Conservation (phyloP, 2,329 filamentous ascomycete genomes). For the Metarhizium sp. region DNA sequence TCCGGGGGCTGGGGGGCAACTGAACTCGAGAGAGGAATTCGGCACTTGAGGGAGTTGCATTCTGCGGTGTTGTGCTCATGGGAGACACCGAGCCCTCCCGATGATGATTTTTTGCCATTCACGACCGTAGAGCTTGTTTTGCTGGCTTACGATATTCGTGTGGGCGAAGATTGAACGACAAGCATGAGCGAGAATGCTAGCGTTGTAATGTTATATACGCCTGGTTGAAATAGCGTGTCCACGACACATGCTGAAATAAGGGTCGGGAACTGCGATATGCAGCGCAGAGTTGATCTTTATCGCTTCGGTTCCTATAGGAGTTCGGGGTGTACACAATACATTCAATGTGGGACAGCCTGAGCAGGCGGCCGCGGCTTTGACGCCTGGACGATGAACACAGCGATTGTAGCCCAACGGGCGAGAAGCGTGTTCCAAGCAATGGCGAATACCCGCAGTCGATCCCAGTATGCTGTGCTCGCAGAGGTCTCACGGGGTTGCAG, state of each 20-base stretch:
- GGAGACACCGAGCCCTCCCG: slow-evolving; percentile 12
- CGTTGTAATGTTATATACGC: not conserved
- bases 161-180: not conserved
- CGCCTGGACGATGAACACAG: too few species aligned
- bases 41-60: slow-evolving; percentile 6
- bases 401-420: not conserved
- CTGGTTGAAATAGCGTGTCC: not conserved
- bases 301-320: too few species aligned
- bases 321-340: too few species aligned
- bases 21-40: slow-evolving; percentile 5
- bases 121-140: not conserved
- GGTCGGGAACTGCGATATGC: not conserved
- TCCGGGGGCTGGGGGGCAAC: slow-evolving; percentile 5
- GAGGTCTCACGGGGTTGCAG: not conserved
- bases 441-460: not conserved
- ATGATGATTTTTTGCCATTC: not conserved
- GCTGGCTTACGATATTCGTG: not conserved
- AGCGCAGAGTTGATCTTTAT: too few species aligned
- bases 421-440: not conserved
- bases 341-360: too few species aligned
- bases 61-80: slow-evolving; percentile 8
- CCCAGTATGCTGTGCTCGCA: not conserved
- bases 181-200: not conserved
- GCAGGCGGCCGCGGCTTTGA: too few species aligned
- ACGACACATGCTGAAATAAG: not conserved